Evolutionary conservation across 352 stramenopile genomes (phyloP).

Genomic region (Thalassiosira hispida): DNA sequence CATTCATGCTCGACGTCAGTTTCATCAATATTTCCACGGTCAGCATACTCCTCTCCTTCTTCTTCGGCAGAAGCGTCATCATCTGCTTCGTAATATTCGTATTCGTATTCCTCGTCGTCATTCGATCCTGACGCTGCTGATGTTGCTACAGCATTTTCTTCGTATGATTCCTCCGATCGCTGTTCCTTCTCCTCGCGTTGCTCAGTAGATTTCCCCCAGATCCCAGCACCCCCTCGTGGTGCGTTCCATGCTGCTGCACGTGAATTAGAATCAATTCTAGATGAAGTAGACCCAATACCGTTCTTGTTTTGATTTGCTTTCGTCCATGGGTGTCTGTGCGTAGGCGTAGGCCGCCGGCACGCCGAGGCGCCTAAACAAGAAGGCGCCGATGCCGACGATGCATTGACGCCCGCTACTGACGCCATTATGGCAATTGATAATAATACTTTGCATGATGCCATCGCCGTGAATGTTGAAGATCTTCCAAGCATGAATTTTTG

Average conservation of each 20-base stretch:
- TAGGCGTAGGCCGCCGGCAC: too few species aligned
- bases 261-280: too few species aligned
- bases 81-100: slow-evolving; percentile 36
- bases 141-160: not conserved
- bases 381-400: not conserved
- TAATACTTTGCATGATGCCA: not conserved
- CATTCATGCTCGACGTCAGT: slow-evolving; percentile 1
- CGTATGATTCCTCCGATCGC: not conserved
- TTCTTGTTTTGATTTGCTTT: too few species aligned
- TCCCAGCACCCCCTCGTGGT: too few species aligned
- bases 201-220: too few species aligned
- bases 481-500: too few species aligned
- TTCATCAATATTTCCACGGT: not conserved
- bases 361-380: too few species aligned
- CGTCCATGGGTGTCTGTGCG: too few species aligned
- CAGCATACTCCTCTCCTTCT: slow-evolving; percentile 11
- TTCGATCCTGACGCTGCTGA: not conserved
- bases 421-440: not conserved
- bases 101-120: slow-evolving; percentile 28
- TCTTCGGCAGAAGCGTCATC: slow-evolving; percentile 6
- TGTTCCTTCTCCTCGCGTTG: too few species aligned
- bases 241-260: not conserved
- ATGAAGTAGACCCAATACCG: too few species aligned
- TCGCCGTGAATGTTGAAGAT: not conserved
- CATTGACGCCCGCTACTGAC: not conserved